These are phyloP conservation scores for Penicillium sp. DNA, from an alignment of 2,329 filamentous ascomycete genomes.

Conservation along the genomic window DNA sequence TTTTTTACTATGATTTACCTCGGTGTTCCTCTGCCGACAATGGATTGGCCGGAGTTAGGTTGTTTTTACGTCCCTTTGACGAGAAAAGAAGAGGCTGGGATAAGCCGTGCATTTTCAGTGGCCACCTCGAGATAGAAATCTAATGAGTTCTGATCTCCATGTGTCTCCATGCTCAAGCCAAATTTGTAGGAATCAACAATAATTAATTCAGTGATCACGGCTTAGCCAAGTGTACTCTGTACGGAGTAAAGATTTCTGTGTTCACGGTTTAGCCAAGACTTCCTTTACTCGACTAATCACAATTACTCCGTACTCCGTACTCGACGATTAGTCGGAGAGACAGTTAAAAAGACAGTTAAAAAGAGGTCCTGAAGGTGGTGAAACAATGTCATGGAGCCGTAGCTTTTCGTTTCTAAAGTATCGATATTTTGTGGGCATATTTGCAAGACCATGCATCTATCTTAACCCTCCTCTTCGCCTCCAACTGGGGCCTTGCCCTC, in stretches of 20 bases:
- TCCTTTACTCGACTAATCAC: no score
- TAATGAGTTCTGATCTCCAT: not conserved
- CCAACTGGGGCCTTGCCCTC: constrained; percentile 21
- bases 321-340: no score
- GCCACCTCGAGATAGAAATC: not conserved
- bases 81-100: not conserved
- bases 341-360: no score
- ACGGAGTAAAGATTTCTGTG: no score
- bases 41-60: not conserved
- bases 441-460: not conserved
- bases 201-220: no score
- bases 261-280: no score
- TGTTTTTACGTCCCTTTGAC: not conserved
- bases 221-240: no score
- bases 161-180: not conserved
- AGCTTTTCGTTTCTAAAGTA: not conserved
- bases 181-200: no score
- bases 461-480: constrained; percentile 23
- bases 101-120: not conserved
- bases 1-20: not conserved
- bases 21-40: not conserved
- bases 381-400: not conserved
- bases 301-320: no score
- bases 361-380: no score
- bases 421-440: not conserved